Conservation (phyloP, 129 eudicot genomes). For the Flaveria bidentis region DNA sequence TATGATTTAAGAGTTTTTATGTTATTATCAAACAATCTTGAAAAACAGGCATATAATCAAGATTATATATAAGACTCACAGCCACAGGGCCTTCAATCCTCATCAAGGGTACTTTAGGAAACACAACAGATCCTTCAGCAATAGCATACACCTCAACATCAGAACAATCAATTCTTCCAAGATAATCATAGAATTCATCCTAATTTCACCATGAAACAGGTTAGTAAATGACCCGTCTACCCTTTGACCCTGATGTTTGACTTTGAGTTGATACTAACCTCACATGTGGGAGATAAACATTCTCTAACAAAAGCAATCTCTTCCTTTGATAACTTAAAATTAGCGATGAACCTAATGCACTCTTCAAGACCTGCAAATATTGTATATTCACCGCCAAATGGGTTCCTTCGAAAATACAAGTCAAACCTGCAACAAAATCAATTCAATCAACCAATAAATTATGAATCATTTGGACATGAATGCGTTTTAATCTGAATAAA, state of each 20-base stretch:
- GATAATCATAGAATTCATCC: constrained; percentile 88
- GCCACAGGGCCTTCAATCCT: constrained; percentile 97
- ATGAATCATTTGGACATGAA: neutral
- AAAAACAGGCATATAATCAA: constrained; percentile 6
- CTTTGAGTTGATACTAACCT: constrained; percentile 46
- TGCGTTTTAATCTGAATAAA: too few species aligned
- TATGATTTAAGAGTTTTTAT: constrained; percentile 3
- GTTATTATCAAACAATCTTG: constrained; percentile 1
- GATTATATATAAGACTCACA: constrained; percentile 50
- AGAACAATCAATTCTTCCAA: constrained; percentile 80
- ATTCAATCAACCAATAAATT: neutral
- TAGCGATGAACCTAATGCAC: constrained; percentile 89
- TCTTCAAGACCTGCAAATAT: constrained; percentile 96
- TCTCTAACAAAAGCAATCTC: constrained; percentile 68
- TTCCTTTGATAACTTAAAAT: constrained; percentile 71
- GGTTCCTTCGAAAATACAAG: constrained; percentile 85
- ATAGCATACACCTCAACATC: constrained; percentile 88
- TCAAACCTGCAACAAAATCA: constrained; percentile 68
- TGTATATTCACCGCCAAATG: constrained; percentile 95
- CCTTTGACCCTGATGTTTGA: neutral
- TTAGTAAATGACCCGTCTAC: constrained; percentile 19
- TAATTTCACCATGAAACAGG: constrained; percentile 27
- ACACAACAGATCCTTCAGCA: constrained; percentile 88
- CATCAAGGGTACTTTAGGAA: constrained; percentile 91
- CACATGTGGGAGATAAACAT: constrained; percentile 77